Percentiles rank a stretch among this genome's conserved stretches.
phyloP scores from a whole-genome alignment of 768 basidiomycete genomes.

The Boletus edulis region DNA sequence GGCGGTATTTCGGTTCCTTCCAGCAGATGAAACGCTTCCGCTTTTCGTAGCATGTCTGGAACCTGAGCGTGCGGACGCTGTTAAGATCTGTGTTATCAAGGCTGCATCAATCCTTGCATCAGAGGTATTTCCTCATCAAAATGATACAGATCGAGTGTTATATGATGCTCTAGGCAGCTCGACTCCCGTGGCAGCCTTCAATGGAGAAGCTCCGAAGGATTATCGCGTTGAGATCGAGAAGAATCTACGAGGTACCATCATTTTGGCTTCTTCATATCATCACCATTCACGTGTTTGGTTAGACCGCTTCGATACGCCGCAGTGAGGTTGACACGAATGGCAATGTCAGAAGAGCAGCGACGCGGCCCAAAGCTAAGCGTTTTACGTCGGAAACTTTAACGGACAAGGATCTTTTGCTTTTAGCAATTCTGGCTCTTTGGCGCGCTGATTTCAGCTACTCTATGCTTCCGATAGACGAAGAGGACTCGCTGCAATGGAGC shows the following conservation, averaged over 20 bases:
- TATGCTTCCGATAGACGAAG: conserved; percentile 40
- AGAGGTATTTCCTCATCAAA: conserved; percentile 47
- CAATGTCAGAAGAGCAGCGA: conserved; percentile 48
- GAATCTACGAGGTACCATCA: conserved; percentile 52
- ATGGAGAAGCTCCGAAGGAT: conserved; percentile 46
- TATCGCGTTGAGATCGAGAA: conserved; percentile 48
- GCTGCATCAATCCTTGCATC: conserved; percentile 66
- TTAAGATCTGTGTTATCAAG: conserved; percentile 75
- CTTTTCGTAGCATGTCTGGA: conserved; percentile 67
- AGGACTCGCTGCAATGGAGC: conserved; percentile 47
- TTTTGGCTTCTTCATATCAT: conserved; percentile 2
- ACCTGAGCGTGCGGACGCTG: conserved; percentile 75
- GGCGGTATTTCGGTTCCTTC: conserved; percentile 66
- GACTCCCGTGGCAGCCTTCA: conserved; percentile 55
- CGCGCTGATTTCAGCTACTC: conserved; percentile 55
- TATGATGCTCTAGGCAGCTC: conserved; percentile 39
- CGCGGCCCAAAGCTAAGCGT: conserved; percentile 61
- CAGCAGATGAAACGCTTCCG: conserved; percentile 55
- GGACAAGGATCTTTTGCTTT: conserved; percentile 67
- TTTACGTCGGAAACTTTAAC: conserved; percentile 55
- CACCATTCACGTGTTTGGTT: conserved; percentile 10
- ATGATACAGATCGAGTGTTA: conserved; percentile 6
- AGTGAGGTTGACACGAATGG: conserved; percentile 62
- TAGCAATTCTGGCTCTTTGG: conserved; percentile 71
- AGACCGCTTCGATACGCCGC: conserved; percentile 53